Evolutionary conservation across 257 asterid species (phyloP).

Genomic region (Phtheirospermum japonicum): DNA sequence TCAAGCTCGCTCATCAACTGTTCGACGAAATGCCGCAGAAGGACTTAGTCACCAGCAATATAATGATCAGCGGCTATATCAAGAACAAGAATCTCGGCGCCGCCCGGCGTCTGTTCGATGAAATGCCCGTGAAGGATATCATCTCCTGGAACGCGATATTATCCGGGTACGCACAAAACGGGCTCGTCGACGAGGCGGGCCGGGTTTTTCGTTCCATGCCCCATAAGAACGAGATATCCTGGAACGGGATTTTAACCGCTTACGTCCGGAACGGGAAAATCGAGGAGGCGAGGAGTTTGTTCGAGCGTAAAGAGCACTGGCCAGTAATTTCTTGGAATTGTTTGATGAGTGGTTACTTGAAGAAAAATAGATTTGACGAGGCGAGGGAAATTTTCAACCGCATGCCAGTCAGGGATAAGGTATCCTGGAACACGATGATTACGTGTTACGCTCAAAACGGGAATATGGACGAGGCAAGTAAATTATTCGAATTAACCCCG

Average conservation of each 20-base stretch:
- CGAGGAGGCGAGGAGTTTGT: conserved; percentile 75
- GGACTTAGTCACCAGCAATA: conserved; percentile 75
- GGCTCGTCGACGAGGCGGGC: conserved; percentile 74
- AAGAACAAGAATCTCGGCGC: conserved; percentile 58
- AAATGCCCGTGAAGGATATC: conserved; percentile 76
- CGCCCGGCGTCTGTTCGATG: conserved; percentile 67
- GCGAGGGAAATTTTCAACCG: conserved; percentile 60
- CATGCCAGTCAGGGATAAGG: conserved; percentile 75
- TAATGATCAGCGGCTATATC: conserved; percentile 67
- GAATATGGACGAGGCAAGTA: conserved; percentile 58
- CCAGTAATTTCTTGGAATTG: conserved; percentile 91
- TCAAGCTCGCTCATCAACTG: conserved; percentile 52
- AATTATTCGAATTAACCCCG: conserved; percentile 69
- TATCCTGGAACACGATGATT: conserved; percentile 88
- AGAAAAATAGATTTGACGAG: conserved; percentile 67
- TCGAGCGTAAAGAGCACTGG: conserved; percentile 72
- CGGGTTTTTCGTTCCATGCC: conserved; percentile 70
- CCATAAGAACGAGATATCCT: conserved; percentile 75
- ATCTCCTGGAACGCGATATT: conserved; percentile 88
- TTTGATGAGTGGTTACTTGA: conserved; percentile 90
- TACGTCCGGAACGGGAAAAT: conserved; percentile 80
- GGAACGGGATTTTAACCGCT: conserved; percentile 90
- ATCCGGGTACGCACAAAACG: conserved; percentile 86
- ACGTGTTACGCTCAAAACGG: conserved; percentile 82
- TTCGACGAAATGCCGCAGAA: conserved; percentile 66